Percentiles rank a stretch among this genome's conserved stretches.
Evolutionary conservation across 306 rosid species (phyloP).

Genomic region (Castanea mollissima): DNA sequence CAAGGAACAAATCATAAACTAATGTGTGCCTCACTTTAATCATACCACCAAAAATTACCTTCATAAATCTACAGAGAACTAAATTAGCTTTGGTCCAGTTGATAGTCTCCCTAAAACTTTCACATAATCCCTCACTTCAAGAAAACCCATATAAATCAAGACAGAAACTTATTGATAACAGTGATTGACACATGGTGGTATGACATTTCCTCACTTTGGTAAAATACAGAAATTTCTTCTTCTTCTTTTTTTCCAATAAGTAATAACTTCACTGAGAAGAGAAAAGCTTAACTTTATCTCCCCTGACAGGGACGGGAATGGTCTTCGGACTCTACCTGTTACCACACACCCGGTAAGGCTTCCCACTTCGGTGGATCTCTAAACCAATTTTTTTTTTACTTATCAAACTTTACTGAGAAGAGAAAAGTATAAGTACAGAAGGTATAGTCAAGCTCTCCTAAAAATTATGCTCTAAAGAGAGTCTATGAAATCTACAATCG

Average conservation of each 20-base stretch:
- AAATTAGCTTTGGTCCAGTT: neutral
- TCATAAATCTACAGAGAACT: neutral
- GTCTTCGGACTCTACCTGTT: neutral
- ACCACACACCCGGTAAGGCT: constrained; percentile 30
- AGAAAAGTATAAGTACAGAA: no score
- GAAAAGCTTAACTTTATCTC: neutral
- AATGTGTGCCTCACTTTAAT: neutral
- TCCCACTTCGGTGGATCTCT: neutral
- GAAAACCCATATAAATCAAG: neutral
- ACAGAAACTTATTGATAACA: neutral
- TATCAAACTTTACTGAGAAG: no score
- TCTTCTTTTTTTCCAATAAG: neutral
- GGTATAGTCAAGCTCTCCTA: no score
- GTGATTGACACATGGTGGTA: neutral
- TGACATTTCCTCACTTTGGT: neutral
- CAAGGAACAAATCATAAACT: neutral
- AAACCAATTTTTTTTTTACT: neutral
- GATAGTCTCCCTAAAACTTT: neutral
- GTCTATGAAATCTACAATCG: no score
- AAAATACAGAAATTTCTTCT: neutral
- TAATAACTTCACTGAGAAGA: no score
- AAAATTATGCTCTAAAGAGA: no score
- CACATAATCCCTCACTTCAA: neutral
- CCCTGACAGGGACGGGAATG: constrained; percentile 8
- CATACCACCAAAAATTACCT: neutral